Conservation (phyloP, 2,329 filamentous ascomycete genomes). For the Calonectria naviculata region DNA sequence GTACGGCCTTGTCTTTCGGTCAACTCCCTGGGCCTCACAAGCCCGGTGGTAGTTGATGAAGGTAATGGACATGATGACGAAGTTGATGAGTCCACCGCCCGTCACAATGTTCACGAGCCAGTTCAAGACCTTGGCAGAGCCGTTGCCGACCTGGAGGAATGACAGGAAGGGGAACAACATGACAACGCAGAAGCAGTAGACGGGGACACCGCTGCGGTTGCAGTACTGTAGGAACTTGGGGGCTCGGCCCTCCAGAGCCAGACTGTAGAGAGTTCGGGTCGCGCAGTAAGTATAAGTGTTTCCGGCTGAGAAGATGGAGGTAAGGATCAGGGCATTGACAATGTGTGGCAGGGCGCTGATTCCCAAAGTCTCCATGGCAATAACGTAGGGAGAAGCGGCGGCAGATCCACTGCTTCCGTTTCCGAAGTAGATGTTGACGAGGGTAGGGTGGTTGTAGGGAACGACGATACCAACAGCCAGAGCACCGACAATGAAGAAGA, state of each 20-base stretch:
- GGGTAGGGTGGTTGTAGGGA: conserved; percentile 69
- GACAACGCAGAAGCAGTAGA: conserved; percentile 66
- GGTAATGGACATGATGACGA: conserved; percentile 63
- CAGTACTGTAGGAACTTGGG: conserved; percentile 66
- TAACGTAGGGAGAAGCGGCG: conserved; percentile 71
- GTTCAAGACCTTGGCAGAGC: conserved; percentile 60
- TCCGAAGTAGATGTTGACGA: conserved; percentile 60
- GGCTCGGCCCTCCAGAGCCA: conserved; percentile 63
- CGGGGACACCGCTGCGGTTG: conserved; percentile 70
- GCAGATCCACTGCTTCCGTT: conserved; percentile 55
- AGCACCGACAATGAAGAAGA: conserved; percentile 78
- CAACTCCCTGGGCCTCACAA: conserved; percentile 61
- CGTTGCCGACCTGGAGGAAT: conserved; percentile 62
- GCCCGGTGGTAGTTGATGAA: conserved; percentile 63
- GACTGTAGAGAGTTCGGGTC: conserved; percentile 60
- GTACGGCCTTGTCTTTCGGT: conserved; percentile 67
- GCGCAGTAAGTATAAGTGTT: conserved; percentile 65
- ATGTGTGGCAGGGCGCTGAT: conserved; percentile 66
- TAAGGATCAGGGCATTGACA: conserved; percentile 63
- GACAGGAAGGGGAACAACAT: conserved; percentile 65
- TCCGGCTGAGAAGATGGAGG: conserved; percentile 58
- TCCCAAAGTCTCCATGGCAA: conserved; percentile 67
- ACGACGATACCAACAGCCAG: conserved; percentile 76
- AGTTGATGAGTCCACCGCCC: conserved; percentile 70
- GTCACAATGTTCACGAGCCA: conserved; percentile 69